A percentile compares a stretch with the other conserved stretches of the same genome.
These are phyloP conservation scores for Boletus vermiculosoides DNA, from an alignment of 768 basidiomycete species.

Conservation along the genomic window DNA sequence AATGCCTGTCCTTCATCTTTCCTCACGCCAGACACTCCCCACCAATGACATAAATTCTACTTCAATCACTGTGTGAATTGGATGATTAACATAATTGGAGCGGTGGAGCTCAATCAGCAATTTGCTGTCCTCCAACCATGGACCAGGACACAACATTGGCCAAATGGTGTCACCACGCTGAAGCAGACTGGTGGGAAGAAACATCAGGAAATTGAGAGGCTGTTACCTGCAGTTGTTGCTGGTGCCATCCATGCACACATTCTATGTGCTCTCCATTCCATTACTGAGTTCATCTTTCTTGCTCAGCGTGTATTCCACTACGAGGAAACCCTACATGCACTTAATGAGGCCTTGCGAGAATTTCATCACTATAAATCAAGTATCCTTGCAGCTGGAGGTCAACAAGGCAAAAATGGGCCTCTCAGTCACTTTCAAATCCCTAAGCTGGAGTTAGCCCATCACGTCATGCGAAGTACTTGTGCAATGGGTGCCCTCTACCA, in stretches of 20 bases:
- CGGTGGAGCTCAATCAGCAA: constrained; percentile 23
- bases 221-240: background rate
- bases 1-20: constrained; percentile 18
- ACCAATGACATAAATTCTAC: constrained; percentile 28
- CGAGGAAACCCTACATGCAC: constrained; percentile 1
- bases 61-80: constrained; percentile 18
- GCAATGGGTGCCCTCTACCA: constrained; percentile 28
- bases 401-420: constrained; percentile 2
- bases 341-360: background rate
- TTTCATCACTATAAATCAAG: background rate
- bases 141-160: background rate
- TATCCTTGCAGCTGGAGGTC: background rate
- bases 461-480: constrained; percentile 21
- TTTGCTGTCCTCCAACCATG: constrained; percentile 23
- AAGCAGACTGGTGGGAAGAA: background rate
- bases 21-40: constrained; percentile 27
- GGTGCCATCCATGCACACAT: constrained; percentile 25
- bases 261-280: constrained; percentile 32
- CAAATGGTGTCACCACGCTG: background rate
- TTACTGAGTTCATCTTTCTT: constrained; percentile 39
- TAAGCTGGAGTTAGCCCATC: constrained; percentile 17
- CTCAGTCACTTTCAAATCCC: constrained; percentile 2
- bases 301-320: constrained; percentile 24
- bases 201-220: background rate
- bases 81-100: constrained; percentile 14